Evolutionary conservation across 148 eudicot genomes (phyloP).

Genomic region (Chenopodium album): DNA sequence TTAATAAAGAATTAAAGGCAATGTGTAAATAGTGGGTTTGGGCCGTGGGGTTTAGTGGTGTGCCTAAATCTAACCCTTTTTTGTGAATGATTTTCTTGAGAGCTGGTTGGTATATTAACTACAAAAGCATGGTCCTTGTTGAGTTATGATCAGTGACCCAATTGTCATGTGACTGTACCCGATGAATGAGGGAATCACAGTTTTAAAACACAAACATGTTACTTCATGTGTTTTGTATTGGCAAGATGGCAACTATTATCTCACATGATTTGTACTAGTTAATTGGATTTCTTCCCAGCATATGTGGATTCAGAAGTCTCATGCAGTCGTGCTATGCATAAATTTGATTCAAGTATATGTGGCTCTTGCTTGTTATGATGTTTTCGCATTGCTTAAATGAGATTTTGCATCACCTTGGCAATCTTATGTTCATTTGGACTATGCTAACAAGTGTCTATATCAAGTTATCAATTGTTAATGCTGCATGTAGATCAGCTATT

Average conservation of each 20-base stretch:
- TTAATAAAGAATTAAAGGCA: background rate
- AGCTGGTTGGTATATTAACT: background rate
- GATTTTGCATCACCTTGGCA: background rate
- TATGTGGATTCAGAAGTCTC: background rate
- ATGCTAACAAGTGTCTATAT: too few relatives aligned
- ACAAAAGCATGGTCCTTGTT: background rate
- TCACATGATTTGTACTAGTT: slow-evolving; percentile 7
- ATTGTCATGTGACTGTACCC: slow-evolving; percentile 22
- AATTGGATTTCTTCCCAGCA: background rate
- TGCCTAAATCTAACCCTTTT: too few relatives aligned
- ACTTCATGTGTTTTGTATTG: slow-evolving; percentile 4
- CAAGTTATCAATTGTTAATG: background rate
- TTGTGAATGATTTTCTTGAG: background rate
- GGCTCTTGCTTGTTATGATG: background rate
- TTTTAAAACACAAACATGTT: slow-evolving; percentile 4
- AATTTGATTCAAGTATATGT: background rate
- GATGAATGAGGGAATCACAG: slow-evolving; percentile 13
- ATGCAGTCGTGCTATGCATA: background rate
- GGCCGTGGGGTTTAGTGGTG: background rate
- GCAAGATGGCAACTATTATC: slow-evolving; percentile 2
- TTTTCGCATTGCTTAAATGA: background rate
- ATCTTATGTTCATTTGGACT: background rate
- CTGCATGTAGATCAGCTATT: background rate
- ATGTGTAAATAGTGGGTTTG: background rate
- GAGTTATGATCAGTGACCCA: background rate